Conservation (phyloP, 2,329 filamentous ascomycete genomes). For the Drechslera avenae region DNA sequence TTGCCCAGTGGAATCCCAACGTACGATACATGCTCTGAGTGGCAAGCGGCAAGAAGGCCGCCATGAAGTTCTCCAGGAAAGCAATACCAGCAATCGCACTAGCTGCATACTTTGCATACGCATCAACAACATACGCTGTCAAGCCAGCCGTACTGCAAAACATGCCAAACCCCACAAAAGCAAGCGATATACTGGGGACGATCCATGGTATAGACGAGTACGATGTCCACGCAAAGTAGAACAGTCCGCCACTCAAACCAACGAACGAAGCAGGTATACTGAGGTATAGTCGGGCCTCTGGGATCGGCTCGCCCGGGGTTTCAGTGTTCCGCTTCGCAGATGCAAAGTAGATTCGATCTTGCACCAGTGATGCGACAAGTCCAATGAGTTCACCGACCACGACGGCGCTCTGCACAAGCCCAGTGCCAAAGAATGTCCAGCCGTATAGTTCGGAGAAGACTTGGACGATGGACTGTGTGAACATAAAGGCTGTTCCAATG, state of each 20-base stretch:
- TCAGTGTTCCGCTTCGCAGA: slow-evolving; percentile 50
- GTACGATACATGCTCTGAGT: slow-evolving; percentile 55
- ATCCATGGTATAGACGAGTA: slow-evolving; percentile 54
- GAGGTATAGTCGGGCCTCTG: slow-evolving; percentile 55
- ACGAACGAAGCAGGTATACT: slow-evolving; percentile 52
- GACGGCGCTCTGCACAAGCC: slow-evolving; percentile 54
- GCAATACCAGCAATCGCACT: slow-evolving; percentile 57
- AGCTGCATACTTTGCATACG: slow-evolving; percentile 57
- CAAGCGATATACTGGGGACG: slow-evolving; percentile 54
- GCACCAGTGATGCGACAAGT: slow-evolving; percentile 43
- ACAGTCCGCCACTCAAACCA: slow-evolving; percentile 56
- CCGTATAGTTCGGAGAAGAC: slow-evolving; percentile 50
- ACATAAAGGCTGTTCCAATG: slow-evolving; percentile 56
- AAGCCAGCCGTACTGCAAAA: slow-evolving; percentile 54
- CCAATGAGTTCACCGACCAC: slow-evolving; percentile 55
- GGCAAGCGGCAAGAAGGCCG: slow-evolving; percentile 56
- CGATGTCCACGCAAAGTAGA: slow-evolving; percentile 58
- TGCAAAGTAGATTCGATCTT: slow-evolving; percentile 49
- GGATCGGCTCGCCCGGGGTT: slow-evolving; percentile 48
- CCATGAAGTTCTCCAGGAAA: slow-evolving; percentile 56
- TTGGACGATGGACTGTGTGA: slow-evolving; percentile 55
- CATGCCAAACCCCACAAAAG: slow-evolving; percentile 57
- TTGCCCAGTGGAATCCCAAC: slow-evolving; percentile 58
- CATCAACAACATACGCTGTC: slow-evolving; percentile 57
- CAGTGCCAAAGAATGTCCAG: slow-evolving; percentile 51